phyloP scores from a whole-genome alignment of 2,329 filamentous ascomycete species.

The Neurospora sp. region DNA sequence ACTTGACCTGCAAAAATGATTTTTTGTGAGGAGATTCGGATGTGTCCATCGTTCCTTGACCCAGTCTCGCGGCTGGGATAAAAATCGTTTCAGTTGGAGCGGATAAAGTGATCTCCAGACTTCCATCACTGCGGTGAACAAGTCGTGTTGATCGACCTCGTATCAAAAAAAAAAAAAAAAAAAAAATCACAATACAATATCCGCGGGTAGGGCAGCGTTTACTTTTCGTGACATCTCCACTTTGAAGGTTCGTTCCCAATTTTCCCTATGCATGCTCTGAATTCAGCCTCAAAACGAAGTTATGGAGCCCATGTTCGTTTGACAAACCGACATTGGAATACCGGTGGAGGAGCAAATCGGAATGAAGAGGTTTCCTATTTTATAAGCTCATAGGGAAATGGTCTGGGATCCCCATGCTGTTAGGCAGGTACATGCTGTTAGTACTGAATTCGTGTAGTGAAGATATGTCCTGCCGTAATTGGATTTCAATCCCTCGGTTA shows the following conservation, averaged over 20 bases:
- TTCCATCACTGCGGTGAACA: too few relatives aligned
- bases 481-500: background rate
- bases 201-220: background rate
- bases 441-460: accelerated
- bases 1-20: too few relatives aligned
- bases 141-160: too few relatives aligned
- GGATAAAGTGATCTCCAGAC: too few relatives aligned
- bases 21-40: too few relatives aligned
- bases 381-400: too few relatives aligned
- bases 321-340: background rate
- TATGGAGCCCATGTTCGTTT: background rate
- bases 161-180: too few relatives aligned
- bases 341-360: background rate
- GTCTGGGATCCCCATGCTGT: background rate
- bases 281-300: background rate
- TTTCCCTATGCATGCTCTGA: background rate
- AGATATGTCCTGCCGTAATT: background rate
- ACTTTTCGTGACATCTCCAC: background rate
- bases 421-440: background rate
- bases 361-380: background rate
- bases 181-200: too few relatives aligned
- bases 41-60: too few relatives aligned
- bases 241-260: background rate
- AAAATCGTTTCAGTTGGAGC: too few relatives aligned
- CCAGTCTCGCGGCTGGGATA: too few relatives aligned